These are phyloP conservation scores for Orbilia ellipsospora DNA, from an alignment of 2,329 filamentous ascomycete species.

Conservation along the genomic window DNA sequence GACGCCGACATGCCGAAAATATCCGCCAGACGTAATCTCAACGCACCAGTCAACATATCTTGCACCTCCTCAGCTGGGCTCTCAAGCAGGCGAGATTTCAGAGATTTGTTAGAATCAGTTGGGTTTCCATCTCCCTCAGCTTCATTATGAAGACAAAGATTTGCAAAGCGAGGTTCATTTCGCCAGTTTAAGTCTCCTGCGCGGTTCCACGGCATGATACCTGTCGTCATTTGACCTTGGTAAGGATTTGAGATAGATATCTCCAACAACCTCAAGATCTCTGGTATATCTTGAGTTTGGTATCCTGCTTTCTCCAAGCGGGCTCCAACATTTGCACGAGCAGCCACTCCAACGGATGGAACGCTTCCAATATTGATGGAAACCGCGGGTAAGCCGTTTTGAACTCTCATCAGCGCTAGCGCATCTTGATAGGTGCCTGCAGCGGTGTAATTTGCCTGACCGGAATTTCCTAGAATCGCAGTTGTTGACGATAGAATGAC, in stretches of 20 bases:
- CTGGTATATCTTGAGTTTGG: constrained; percentile 6
- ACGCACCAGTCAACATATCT: neutral
- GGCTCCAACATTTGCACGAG: neutral
- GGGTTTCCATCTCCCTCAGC: neutral
- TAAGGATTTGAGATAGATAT: neutral
- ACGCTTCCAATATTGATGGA: constrained; percentile 8
- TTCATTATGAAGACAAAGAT: neutral
- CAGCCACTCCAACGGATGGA: neutral
- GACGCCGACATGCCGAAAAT: constrained; percentile 13
- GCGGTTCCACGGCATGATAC: neutral
- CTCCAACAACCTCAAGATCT: neutral
- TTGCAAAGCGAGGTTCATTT: constrained; percentile 11
- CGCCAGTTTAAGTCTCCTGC: constrained; percentile 14
- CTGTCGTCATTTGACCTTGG: neutral
- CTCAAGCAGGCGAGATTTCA: constrained; percentile 6
- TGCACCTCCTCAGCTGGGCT: neutral
- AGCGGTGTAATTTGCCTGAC: constrained; percentile 65
- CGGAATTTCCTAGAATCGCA: constrained; percentile 61
- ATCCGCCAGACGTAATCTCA: neutral
- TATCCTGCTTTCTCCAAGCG: neutral
- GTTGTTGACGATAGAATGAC: constrained; percentile 63
- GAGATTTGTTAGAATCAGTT: too few relatives aligned
- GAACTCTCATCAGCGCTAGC: constrained; percentile 43
- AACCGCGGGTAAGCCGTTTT: constrained; percentile 13
- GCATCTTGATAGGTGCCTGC: constrained; percentile 62